Conservation (phyloP, 306 rosid species). For the Prunus kanzakura region DNA sequence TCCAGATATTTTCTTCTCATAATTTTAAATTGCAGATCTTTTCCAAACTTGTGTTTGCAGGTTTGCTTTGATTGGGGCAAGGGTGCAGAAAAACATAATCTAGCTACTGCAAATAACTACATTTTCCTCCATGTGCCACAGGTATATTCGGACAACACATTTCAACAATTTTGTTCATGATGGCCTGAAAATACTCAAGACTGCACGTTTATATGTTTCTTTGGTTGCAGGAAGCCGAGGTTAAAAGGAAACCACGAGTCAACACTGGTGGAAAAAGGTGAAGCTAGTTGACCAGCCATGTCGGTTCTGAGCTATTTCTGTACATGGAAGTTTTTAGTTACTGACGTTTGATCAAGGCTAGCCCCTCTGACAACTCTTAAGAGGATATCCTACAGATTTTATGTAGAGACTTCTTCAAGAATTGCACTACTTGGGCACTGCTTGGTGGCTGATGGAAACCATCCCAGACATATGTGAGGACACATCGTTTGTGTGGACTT, state of each 20-base stretch:
- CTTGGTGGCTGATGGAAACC: constrained; percentile 93
- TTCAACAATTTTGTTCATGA: neutral
- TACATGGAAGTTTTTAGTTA: neutral
- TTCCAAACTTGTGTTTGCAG: constrained; percentile 27
- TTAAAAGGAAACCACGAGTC: constrained; percentile 30
- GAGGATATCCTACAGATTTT: too few species aligned
- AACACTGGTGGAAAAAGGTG: constrained; percentile 28
- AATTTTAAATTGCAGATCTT: neutral
- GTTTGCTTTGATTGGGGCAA: constrained; percentile 90
- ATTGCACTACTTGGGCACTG: constrained; percentile 50
- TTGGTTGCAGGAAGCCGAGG: constrained; percentile 29
- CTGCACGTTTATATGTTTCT: neutral
- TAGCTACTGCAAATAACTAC: constrained; percentile 60
- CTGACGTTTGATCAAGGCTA: neutral
- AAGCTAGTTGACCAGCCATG: neutral
- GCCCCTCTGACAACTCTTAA: neutral
- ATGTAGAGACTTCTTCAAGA: too few species aligned
- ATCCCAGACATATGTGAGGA: constrained; percentile 80
- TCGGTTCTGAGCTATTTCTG: neutral
- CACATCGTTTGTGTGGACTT: constrained; percentile 71
- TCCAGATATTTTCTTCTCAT: neutral
- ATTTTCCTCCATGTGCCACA: constrained; percentile 73
- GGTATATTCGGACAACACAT: constrained; percentile 28
- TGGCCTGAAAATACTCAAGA: neutral
- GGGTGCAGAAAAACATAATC: constrained; percentile 89